Evolutionary conservation across 2,329 filamentous ascomycete species (phyloP), one percentile per base, ranked within the genome.

Genomic region (Ophiosphaerella narmari): DNA sequence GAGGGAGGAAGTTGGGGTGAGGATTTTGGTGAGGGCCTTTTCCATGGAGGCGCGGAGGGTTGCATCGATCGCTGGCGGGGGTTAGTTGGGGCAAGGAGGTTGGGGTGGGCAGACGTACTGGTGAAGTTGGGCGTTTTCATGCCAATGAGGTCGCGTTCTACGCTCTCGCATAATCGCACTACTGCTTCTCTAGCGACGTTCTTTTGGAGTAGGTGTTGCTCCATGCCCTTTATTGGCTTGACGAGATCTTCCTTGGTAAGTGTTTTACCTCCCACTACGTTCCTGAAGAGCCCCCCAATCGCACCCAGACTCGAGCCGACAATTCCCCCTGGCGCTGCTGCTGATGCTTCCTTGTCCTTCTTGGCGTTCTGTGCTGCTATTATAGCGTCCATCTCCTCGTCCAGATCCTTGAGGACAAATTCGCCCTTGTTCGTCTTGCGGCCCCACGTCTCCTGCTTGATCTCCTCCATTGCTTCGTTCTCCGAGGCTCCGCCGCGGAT

Each of bases 121-220:
- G 97, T 93, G 72, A 97, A 99, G 68, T 80, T 95, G 37, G 85
- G 90, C 0, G 94, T 99, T 78, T 93, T 97, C 61, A 92, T 87
- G 24, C 94, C 92, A 14, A 97, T 76, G 23, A 99, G 80, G 69
- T 97, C 92, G 64, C 88, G 87, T 73, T 97, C 89, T 6, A 99
- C 93, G 43, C 91, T 91, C 55, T 95, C 87, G 71, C 93, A 97
- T 36, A 99, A 79, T 45, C 94, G 88, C 29, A 96, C 83, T 1
- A 93, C 94, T 13, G 94, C 94, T 78, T 97, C 94, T 45, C 90
- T 88, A 0, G 94, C 94, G 24, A 99, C 92, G 66, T 99, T 99
- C 80, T 99, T 99, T 76, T 88, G 87, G 52, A 99, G 77, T 6
- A 99, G 80, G 72, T 97, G 93, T 49, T 96, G 91, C 70, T 97